Base-by-base conservation (phyloP, 2,329 filamentous ascomycete genomes). In the Venturiaceae sp. region DNA sequence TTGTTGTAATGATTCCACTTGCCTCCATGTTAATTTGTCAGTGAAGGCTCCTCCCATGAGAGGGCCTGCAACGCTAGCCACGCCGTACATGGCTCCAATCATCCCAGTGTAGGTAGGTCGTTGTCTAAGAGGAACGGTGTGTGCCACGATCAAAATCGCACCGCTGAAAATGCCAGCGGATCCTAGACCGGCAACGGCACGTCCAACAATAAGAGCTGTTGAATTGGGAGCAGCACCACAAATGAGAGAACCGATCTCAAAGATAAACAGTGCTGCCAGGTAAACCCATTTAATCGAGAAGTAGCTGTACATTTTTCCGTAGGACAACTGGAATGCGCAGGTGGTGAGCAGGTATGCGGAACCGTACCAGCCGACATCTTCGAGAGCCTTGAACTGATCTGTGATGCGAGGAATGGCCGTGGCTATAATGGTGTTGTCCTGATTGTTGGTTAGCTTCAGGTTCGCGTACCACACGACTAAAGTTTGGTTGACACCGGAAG, bases 231-330 rank as follows among this genome's bases (percentile, higher is more conserved):
- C 78, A 30, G 75, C 71, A 62, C 75, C 79, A 60, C 78, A 81
- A 57, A 82, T 69, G 13, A 77, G 68, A n/a, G 74, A 77, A 19
- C 79, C 79, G 55, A 80, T 58, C 63, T 80, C 77, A 66, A 81
- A 81, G 64, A 79, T 73, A 60, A 69, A 63, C 26, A 80, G 68
- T 0, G 74, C 73, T 16, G 62, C 61, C 8, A 80, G 62, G 64
- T 73, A 79, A 46, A 76, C 67, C 70, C 71, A 76, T 66, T 80
- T 80, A 64, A 74, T 65, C 1, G 66, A 66, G 64, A 72, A 75
- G 66, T 74, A 76, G 5, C 73, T 76, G 66, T 77, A 78, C 3
- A 72, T 58, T 16, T 74, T 72, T n/a, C 74, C 75, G 62, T 73
- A 78, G 41, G 76, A 64, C 5, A 77, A 66, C 60, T 77, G 75